phyloP scores from a whole-genome alignment of 441 rosid genomes.

The Pelargonium cotyledonis region DNA sequence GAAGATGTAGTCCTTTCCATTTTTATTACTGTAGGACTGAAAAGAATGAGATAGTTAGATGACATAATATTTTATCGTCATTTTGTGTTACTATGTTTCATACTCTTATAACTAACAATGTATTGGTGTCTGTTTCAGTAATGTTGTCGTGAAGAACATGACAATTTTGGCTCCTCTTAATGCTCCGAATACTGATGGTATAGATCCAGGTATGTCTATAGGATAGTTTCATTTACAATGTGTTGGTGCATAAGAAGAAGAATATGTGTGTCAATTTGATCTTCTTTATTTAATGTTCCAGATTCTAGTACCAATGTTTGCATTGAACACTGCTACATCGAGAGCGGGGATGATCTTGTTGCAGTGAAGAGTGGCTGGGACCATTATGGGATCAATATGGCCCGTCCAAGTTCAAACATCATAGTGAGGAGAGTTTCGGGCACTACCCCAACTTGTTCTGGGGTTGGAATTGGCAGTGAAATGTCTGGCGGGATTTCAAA shows the following conservation, averaged over 20 bases:
- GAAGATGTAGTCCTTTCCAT: background rate
- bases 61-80: background rate
- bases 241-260: background rate
- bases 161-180: constrained; percentile 82
- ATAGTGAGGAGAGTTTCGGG: constrained; percentile 68
- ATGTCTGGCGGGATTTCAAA: constrained; percentile 92
- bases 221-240: too few relatives aligned
- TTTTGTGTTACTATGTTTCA: background rate
- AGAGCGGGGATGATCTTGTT: constrained; percentile 92
- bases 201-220: constrained; percentile 44
- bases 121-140: constrained; percentile 37
- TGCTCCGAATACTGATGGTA: constrained; percentile 96
- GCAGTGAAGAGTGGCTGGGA: constrained; percentile 98
- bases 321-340: constrained; percentile 82
- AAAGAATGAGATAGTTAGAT: background rate
- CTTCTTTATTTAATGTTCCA: constrained; percentile 21
- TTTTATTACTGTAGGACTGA: background rate
- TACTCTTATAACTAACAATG: background rate
- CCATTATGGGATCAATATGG: constrained; percentile 78
- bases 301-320: constrained; percentile 84
- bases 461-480: constrained; percentile 90
- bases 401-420: constrained; percentile 78
- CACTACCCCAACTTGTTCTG: constrained; percentile 88
- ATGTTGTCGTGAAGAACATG: constrained; percentile 74
- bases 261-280: background rate